Percentiles rank a stretch among this genome's conserved stretches.
Evolutionary conservation across 2,329 filamentous ascomycete genomes (phyloP).

Genomic region (Lecanicillium sp.): DNA sequence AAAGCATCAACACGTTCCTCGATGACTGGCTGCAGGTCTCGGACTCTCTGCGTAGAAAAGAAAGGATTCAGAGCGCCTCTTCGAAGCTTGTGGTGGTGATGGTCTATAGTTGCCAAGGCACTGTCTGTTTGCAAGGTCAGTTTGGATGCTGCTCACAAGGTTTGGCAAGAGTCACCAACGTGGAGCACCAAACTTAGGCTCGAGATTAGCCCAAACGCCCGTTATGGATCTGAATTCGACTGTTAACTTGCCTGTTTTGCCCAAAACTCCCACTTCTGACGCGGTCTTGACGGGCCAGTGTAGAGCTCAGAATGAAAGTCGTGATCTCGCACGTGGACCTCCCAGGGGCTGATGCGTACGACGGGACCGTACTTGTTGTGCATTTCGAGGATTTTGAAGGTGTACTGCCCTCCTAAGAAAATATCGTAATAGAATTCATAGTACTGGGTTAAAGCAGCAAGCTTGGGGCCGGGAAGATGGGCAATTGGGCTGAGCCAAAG

Average conservation of each 20-base stretch:
- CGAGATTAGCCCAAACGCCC: constrained; percentile 10
- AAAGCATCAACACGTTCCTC: constrained; percentile 27
- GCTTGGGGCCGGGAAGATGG: constrained; percentile 28
- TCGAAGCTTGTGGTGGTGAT: constrained; percentile 24
- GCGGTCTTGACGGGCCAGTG: constrained; percentile 18
- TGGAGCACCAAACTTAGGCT: constrained; percentile 23
- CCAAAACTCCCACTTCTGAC: constrained; percentile 27
- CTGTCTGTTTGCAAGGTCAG: constrained; percentile 18
- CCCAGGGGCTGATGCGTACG: constrained; percentile 30
- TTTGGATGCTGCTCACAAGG: constrained; percentile 11
- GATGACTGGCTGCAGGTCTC: constrained; percentile 28
- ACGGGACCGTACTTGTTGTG: constrained; percentile 33
- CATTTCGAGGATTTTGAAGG: constrained; percentile 30
- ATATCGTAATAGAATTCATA: constrained; percentile 37
- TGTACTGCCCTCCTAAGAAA: constrained; percentile 31
- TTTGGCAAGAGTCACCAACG: constrained; percentile 14
- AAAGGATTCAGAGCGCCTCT: constrained; percentile 26
- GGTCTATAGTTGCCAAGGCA: constrained; percentile 25
- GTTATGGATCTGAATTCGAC: background rate
- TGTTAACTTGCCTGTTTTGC: constrained; percentile 23
- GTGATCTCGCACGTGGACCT: constrained; percentile 28
- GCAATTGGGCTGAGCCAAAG: constrained; percentile 29
- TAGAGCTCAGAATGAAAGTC: constrained; percentile 32
- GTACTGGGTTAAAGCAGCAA: constrained; percentile 29
- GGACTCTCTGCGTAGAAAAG: constrained; percentile 27